Percentiles rank a stretch among this genome's conserved stretches.
Evolutionary conservation across 2,329 filamentous ascomycete species (phyloP).

Genomic region (Beauveria caledonica): DNA sequence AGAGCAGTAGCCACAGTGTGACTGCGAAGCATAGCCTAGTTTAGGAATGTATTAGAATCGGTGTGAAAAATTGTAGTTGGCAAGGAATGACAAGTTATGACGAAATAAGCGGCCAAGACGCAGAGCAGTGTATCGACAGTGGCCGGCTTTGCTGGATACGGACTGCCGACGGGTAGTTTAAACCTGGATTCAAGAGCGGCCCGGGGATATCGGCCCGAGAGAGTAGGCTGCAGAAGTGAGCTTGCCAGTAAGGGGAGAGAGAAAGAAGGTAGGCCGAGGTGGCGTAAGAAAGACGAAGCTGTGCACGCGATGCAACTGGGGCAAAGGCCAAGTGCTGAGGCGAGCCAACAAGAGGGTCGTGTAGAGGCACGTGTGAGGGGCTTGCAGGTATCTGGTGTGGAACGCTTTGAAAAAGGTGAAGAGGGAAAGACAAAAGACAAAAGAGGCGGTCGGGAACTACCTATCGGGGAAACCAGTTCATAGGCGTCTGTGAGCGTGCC

Average conservation of each 20-base stretch:
- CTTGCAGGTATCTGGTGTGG: neutral
- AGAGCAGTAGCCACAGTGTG: conserved; percentile 46
- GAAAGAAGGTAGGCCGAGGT: neutral
- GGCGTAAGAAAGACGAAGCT: neutral
- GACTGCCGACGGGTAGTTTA: neutral
- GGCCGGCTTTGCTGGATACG: neutral
- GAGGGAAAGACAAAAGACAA: neutral
- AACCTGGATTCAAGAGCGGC: neutral
- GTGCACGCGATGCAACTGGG: neutral
- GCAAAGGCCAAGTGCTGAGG: neutral
- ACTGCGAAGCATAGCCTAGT: conserved; percentile 43
- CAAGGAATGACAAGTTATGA: neutral
- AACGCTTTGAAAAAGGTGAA: neutral
- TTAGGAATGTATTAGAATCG: neutral
- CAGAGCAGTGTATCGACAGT: neutral
- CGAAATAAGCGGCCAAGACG: neutral
- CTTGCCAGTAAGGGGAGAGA: neutral
- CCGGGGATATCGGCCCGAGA: neutral
- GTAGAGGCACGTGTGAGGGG: neutral
- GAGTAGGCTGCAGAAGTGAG: neutral
- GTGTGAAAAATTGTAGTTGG: too few species aligned
- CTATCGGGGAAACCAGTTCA: conserved; percentile 8
- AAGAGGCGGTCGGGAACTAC: neutral
- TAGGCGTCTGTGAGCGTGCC: neutral
- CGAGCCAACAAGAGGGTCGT: neutral